Evolutionary conservation across 768 basidiomycete genomes (phyloP), one percentile per base, ranked within the genome.

Genomic region (Boletus tomentosulus): DNA sequence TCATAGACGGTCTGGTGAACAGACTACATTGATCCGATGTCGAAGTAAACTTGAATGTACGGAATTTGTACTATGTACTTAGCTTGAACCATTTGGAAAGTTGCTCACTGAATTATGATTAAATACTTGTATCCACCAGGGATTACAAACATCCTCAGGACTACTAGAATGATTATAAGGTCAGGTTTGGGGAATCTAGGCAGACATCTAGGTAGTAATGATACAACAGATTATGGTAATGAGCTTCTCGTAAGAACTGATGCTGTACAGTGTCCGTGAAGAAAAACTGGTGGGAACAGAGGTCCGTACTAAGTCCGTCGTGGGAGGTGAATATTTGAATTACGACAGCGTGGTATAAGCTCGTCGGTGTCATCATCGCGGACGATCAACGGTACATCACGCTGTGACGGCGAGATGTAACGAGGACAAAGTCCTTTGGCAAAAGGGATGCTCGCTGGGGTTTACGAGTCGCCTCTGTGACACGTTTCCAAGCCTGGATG

Each of bases 361-460:
- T 60, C 45, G 30, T 33, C 11, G 31, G 10, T 12, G 9, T 11
- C 30, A 51, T 57, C 38, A 48, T n/a, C 27, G n/a, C 37, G 41
- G 24, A 11, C 22, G 19, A 42, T 71, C 59, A 73, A 51, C 63
- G 68, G 51, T 71, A 69, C 61, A 74, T 72, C 43, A 77, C 66
- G 65, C 83, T 84, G 51, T 78, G 81, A 54, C 83, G 76, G 51
- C 77, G 75, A 33, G 71, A 64, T 10, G 79, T 85, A 60, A 87
- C 74, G 55, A 86, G 73, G 60, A 85, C 76, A 65, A 86, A 86
- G 63, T 83, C 84, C 24, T 77, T 75, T 30, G 80, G 77, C 46
- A 84, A 71, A 62, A 78, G 64, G 3, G 85, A 83, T 6, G 76
- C 73, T 39, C 81, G 78, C 25, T 78, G 75, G 33, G 71, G 72